These are phyloP conservation scores for Picocystis sp. DNA, from an alignment of 163 green algal genomes.

Conservation along the genomic window DNA sequence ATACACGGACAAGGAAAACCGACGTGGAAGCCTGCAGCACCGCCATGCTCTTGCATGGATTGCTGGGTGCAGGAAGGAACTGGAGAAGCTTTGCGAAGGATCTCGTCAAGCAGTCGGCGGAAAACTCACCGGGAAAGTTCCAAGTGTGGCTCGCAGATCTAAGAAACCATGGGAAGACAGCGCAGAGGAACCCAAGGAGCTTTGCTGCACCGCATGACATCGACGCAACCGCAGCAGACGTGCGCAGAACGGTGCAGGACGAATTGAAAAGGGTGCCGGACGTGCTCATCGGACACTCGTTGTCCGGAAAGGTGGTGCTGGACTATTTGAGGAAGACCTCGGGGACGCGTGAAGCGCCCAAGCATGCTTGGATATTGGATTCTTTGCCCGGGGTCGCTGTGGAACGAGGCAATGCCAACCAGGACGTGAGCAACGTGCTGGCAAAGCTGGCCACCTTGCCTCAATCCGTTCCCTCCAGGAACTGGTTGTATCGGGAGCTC, in stretches of 20 bases:
- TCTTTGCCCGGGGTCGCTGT: constrained; percentile 27
- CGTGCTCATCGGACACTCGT: constrained; percentile 46
- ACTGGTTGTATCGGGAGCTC: no score
- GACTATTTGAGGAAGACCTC: constrained; percentile 24
- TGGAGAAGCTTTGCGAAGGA: constrained; percentile 16
- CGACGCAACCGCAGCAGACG: constrained; percentile 32
- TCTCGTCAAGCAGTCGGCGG: constrained; percentile 16
- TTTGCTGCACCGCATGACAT: constrained; percentile 30
- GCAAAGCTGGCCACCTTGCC: constrained; percentile 2
- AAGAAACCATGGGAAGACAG: constrained; percentile 32
- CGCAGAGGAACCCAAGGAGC: constrained; percentile 10
- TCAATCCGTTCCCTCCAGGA: neutral
- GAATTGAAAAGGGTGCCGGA: constrained; percentile 10
- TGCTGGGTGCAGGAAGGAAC: constrained; percentile 41
- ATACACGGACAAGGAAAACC: neutral
- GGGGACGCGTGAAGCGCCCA: neutral
- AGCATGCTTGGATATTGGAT: constrained; percentile 54
- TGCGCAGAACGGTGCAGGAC: constrained; percentile 13
- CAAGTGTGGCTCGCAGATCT: constrained; percentile 41
- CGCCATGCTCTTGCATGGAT: constrained; percentile 37
- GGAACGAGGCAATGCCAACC: neutral
- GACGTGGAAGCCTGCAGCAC: neutral
- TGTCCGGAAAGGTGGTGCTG: constrained; percentile 61
- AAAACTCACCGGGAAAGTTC: constrained; percentile 4
- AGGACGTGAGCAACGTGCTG: constrained; percentile 23